Percentiles rank a stretch among this genome's conserved stretches.
Conservation (phyloP, 352 stramenopile genomes). For the Globisporangium polare region DNA sequence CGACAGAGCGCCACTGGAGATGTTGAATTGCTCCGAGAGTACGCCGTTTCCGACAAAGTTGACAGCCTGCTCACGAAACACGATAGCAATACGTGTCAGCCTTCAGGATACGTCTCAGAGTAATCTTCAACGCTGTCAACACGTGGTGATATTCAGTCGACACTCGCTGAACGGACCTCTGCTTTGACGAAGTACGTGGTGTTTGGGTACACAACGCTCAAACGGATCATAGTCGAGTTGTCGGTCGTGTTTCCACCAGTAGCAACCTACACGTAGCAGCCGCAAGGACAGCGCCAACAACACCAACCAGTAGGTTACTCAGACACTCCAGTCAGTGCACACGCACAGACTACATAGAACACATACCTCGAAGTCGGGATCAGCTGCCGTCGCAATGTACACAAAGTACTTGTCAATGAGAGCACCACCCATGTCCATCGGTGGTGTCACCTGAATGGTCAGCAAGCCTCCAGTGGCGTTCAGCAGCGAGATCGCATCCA, state of each 20-base stretch:
- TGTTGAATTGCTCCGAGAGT: conserved; percentile 24
- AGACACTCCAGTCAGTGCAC: too few relatives aligned
- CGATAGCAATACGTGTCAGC: too few relatives aligned
- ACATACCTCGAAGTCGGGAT: conserved; percentile 8
- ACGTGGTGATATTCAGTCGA: background rate
- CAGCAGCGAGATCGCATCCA: conserved; percentile 19
- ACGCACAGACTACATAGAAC: too few relatives aligned
- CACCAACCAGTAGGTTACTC: too few relatives aligned
- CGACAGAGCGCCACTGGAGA: conserved; percentile 33
- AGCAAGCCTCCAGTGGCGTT: conserved; percentile 45
- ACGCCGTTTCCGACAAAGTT: conserved; percentile 38
- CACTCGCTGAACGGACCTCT: conserved; percentile 18
- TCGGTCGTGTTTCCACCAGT: conserved; percentile 2
- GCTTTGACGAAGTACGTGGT: conserved; percentile 34
- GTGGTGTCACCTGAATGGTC: conserved; percentile 22
- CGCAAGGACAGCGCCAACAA: background rate
- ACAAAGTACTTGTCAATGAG: conserved; percentile 33
- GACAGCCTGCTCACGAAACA: conserved; percentile 22
- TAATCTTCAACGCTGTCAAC: too few relatives aligned
- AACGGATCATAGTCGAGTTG: conserved; percentile 17
- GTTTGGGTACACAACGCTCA: conserved; percentile 35
- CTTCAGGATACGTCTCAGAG: too few relatives aligned
- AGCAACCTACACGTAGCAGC: conserved; percentile 3
- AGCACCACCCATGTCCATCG: conserved; percentile 38
- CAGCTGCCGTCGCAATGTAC: conserved; percentile 4